Evolutionary conservation across 2,329 filamentous ascomycete species (phyloP).

Genomic region (Diaporthe velutina): DNA sequence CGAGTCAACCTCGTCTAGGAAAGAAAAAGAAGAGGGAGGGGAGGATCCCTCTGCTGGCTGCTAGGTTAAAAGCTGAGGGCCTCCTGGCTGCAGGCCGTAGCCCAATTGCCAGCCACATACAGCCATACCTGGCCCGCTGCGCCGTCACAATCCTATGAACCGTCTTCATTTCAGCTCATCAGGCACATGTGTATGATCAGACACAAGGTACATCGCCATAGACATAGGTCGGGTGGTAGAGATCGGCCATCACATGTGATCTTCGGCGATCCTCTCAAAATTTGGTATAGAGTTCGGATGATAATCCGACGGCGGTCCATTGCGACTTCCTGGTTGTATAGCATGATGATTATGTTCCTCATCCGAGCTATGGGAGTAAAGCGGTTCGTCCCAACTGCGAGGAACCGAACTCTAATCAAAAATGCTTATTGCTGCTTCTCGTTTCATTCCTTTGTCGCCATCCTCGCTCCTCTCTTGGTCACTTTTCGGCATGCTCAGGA

Average conservation of each 20-base stretch:
- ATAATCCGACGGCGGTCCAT: background rate
- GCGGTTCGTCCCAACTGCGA: background rate
- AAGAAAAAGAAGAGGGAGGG: no score
- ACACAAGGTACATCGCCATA: background rate
- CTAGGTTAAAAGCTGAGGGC: no score
- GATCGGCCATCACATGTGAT: background rate
- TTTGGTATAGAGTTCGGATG: background rate
- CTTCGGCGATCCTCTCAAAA: background rate
- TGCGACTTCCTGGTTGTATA: background rate
- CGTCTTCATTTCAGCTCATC: no score
- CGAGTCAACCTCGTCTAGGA: no score
- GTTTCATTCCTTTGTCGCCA: background rate
- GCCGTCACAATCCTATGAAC: no score
- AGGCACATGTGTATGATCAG: background rate
- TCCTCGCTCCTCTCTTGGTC: background rate
- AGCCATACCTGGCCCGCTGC: no score
- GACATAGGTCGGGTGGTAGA: background rate
- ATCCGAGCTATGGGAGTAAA: background rate
- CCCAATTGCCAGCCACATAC: no score
- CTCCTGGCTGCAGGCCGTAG: no score
- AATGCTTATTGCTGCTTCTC: background rate
- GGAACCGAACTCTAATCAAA: background rate
- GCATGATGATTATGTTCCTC: slow-evolving; percentile 1
- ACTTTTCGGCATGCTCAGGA: no score
- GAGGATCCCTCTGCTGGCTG: no score